Percentiles rank a stretch among this genome's conserved stretches.
Conservation (phyloP, 352 stramenopile genomes). For the Phytopythium kandeliae region DNA sequence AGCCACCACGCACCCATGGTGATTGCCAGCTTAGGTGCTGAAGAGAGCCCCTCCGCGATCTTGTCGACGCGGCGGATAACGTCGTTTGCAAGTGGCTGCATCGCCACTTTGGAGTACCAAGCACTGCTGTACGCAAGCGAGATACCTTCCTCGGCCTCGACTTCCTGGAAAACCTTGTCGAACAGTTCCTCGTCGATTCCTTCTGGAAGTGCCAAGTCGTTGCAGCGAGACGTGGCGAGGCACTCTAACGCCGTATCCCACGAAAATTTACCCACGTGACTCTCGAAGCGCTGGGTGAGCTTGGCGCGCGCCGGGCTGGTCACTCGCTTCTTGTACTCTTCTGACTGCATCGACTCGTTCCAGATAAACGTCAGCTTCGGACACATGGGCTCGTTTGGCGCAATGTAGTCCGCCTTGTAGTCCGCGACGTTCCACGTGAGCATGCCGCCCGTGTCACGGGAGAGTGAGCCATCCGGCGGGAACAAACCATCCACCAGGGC, state of each 20-base stretch:
- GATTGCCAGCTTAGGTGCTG: constrained; percentile 55
- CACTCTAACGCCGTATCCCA: constrained; percentile 77
- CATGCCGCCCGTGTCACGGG: constrained; percentile 47
- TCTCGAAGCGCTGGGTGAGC: constrained; percentile 52
- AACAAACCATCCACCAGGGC: constrained; percentile 78
- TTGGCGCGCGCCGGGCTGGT: constrained; percentile 28
- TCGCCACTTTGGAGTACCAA: constrained; percentile 78
- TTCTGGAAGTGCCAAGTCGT: constrained; percentile 50
- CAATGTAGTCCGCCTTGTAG: constrained; percentile 69
- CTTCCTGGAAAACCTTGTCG: constrained; percentile 67
- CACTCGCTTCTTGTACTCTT: constrained; percentile 46
- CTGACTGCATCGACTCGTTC: constrained; percentile 50
- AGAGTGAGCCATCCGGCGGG: constrained; percentile 40
- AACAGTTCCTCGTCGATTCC: constrained; percentile 71
- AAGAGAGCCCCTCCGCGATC: constrained; percentile 28
- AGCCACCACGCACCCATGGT: constrained; percentile 53
- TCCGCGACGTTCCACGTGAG: constrained; percentile 74
- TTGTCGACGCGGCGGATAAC: constrained; percentile 57
- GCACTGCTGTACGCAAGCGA: constrained; percentile 73
- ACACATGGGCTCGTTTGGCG: constrained; percentile 71
- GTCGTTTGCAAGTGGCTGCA: constrained; percentile 76
- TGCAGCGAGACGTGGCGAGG: constrained; percentile 75
- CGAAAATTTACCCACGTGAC: constrained; percentile 72
- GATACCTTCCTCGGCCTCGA: constrained; percentile 55
- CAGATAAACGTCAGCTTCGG: constrained; percentile 68